Evolutionary conservation across 2,329 filamentous ascomycete species (phyloP), one percentile per base, ranked within the genome.

Genomic region (Cladosporium phlei): DNA sequence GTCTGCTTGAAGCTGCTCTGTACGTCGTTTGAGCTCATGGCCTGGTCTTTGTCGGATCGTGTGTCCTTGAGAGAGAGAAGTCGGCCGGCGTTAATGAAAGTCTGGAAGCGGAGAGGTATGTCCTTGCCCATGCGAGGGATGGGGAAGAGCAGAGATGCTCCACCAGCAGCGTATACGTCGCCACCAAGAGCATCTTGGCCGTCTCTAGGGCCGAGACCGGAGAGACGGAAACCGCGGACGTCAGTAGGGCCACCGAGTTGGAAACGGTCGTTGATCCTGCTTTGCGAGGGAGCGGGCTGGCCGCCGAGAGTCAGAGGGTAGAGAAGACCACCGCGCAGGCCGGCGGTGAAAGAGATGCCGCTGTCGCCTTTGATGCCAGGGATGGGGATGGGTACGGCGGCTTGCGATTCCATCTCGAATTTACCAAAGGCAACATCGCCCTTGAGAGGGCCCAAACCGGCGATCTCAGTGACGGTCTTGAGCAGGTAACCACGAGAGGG

Each of bases 381-480:
- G 11, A 93, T 69, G 0, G 82, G 74, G 17, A 96, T 73, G 0
- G 90, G 83, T 1, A 91, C 50, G 2, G 88, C 88, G 47, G 80
- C 80, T 52, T 88, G 82, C 1, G 88, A 74, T 66, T 97, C 91
- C 12, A 91, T 59, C 65, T 97, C 90, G n/a, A 83, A 82, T 69
- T 95, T 98, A 66, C 82, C 88, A 66, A 96, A 97, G n/a, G 86
- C 83, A 1, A 95, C 89, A 59, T 97, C 93, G 29, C 93, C 93
- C 52, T 79, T 80, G 14, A 98, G 71, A 0, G 85, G 82, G 0
- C 91, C 89, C 66, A 85, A 82, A 9, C 93, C 91, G 2, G 93
- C 91, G n/a, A 97, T 66, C 62, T 97, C 91, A 21, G 85, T 79
- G 19, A 82, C 73, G 1, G 85, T 81, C 63, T 88, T 89, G 21